A percentile compares a stretch with the other conserved stretches of the same genome.
These are phyloP conservation scores for Xylaria venustula DNA, from an alignment of 495 filamentous ascomycete genomes.

Conservation along the genomic window DNA sequence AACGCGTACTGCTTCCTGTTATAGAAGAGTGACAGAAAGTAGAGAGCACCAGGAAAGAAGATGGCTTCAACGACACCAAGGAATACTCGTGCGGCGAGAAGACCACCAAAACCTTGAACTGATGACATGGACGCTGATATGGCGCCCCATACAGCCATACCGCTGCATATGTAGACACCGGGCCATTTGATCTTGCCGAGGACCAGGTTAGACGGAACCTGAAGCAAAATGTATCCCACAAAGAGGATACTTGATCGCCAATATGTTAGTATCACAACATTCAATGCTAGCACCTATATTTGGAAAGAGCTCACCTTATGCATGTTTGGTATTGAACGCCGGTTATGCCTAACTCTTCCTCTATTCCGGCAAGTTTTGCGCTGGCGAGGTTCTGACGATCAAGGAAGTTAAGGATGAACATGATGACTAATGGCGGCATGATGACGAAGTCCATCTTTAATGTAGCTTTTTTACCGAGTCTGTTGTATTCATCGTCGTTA, in stretches of 20 bases:
- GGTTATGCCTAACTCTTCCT: conserved; percentile 20
- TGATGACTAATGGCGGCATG: conserved; percentile 19
- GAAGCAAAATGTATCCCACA: conserved; percentile 42
- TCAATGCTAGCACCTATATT: no score
- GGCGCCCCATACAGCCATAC: conserved; percentile 28
- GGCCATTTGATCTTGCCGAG: conserved; percentile 23
- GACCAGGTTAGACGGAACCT: conserved; percentile 20
- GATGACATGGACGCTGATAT: conserved; percentile 58
- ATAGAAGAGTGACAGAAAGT: conserved; percentile 66
- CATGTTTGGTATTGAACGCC: conserved; percentile 18
- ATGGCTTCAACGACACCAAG: conserved; percentile 57
- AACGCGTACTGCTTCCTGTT: conserved; percentile 50
- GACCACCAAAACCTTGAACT: conserved; percentile 48
- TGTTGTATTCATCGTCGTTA: conserved; percentile 15
- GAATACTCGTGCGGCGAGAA: conserved; percentile 52
- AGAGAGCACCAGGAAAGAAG: conserved; percentile 61
- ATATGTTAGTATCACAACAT: neutral
- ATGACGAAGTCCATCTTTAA: conserved; percentile 23
- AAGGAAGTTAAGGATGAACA: conserved; percentile 25
- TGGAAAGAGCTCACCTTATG: conserved; percentile 5
- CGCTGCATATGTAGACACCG: conserved; percentile 14
- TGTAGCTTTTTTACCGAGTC: conserved; percentile 16
- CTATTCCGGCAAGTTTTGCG: conserved; percentile 20
- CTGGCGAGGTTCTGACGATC: conserved; percentile 25
- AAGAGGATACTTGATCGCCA: conserved; percentile 40